These are phyloP conservation scores for Cystobasidium tubakii DNA, from an alignment of 768 basidiomycete species.

Conservation along the genomic window DNA sequence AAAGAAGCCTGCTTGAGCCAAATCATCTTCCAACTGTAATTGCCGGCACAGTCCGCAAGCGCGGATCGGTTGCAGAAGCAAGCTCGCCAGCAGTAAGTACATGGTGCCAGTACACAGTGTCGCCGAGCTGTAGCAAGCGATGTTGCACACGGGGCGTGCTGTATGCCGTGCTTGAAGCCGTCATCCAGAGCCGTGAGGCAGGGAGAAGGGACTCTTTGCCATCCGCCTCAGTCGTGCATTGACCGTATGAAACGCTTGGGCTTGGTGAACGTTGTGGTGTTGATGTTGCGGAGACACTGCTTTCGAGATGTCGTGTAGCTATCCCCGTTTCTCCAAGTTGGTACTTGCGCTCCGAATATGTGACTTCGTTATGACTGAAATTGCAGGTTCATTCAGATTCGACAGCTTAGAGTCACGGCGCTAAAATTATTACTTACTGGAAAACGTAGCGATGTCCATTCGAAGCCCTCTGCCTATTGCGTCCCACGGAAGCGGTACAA, in stretches of 20 bases:
- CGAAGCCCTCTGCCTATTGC: slow-evolving; percentile 52
- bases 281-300: neutral
- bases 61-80: slow-evolving; percentile 35
- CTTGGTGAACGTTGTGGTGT: neutral
- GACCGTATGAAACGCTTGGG: neutral
- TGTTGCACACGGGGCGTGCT: neutral
- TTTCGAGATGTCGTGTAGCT: neutral
- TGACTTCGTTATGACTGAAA: slow-evolving; percentile 41
- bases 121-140: slow-evolving; percentile 34
- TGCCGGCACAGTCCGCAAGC: neutral
- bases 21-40: neutral
- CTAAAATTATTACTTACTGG: slow-evolving; percentile 54
- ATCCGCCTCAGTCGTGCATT: neutral
- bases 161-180: neutral
- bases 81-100: slow-evolving; percentile 41
- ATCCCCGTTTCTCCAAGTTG: slow-evolving; percentile 2
- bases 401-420: neutral
- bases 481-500: slow-evolving; percentile 66
- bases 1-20: too few species aligned
- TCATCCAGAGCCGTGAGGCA: neutral
- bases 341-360: slow-evolving; percentile 38
- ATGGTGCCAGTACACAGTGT: slow-evolving; percentile 45
- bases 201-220: neutral
- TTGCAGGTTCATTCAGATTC: neutral
- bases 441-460: slow-evolving; percentile 85